phyloP scores from a whole-genome alignment of 2,329 filamentous ascomycete genomes.

The Beauveria medogensis region DNA sequence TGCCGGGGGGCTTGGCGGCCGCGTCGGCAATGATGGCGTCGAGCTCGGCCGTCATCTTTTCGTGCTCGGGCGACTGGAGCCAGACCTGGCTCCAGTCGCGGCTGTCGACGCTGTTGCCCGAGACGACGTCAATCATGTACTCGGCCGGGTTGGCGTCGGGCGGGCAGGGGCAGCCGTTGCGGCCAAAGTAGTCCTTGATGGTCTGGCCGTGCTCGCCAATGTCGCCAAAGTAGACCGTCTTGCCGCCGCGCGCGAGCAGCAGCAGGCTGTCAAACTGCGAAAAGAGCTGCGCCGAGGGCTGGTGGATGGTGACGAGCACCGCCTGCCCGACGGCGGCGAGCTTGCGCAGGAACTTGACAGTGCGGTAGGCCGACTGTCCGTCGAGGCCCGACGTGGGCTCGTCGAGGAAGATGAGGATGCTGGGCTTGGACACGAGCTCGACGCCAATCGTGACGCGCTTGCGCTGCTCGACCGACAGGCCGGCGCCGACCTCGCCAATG shows the following conservation, averaged over 20 bases:
- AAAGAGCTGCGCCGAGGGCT: slow-evolving; percentile 60
- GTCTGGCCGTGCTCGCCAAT: slow-evolving; percentile 48
- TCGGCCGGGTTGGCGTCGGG: slow-evolving; percentile 62
- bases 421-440: slow-evolving; percentile 53
- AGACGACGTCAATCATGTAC: slow-evolving; percentile 60
- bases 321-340: slow-evolving; percentile 59
- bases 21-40: slow-evolving; percentile 52
- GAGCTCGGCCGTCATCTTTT: slow-evolving; percentile 51
- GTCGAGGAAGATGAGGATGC: slow-evolving; percentile 52
- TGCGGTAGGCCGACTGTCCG: slow-evolving; percentile 59
- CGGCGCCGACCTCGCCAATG: slow-evolving; percentile 42
- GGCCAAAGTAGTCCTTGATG: slow-evolving; percentile 56
- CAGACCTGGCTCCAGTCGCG: slow-evolving; percentile 64
- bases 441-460: slow-evolving; percentile 53
- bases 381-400: slow-evolving; percentile 60
- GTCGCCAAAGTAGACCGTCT: slow-evolving; percentile 60
- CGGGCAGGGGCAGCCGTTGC: slow-evolving; percentile 55
- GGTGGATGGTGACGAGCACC: slow-evolving; percentile 62
- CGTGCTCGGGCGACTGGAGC: slow-evolving; percentile 54
- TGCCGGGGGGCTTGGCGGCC: slow-evolving; percentile 33
- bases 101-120: slow-evolving; percentile 33
- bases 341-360: slow-evolving; percentile 57
- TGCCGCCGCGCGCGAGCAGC: slow-evolving; percentile 55
- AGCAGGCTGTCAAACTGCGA: slow-evolving; percentile 59
- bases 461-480: slow-evolving; percentile 44